Evolutionary conservation across 371 early-diverging fungal genomes (phyloP), one percentile per base, ranked within the genome.

Genomic region (Actinomortierella wolfii): DNA sequence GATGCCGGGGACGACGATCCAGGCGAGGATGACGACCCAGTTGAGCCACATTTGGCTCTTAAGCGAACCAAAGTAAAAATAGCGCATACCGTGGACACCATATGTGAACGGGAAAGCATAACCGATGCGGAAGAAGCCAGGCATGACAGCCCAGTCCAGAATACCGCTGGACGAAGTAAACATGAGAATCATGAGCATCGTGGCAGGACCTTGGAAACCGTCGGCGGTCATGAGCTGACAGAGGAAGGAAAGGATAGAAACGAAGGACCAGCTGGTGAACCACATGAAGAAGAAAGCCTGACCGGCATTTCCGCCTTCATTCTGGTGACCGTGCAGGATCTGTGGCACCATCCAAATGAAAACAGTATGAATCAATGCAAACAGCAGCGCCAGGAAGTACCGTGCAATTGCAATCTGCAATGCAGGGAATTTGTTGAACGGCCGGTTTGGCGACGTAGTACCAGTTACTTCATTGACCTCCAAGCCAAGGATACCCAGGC

Each of bases 261-360:
- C 57, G 52, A 76, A 67, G 17, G 70, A 61, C 17, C 58, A 40
- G 48, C 76, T 67, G 2, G 57, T 54, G 64, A 69, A 62, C 67
- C 69, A 76, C 26, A 76, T 56, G 50, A 69, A 76, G 13, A 58
- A 61, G 40, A 76, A 66, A 14, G 70, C 76, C n/a, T 61, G 53
- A 5, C 67, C 76, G 7, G 56, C 70, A 44, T 65, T 67, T 47
- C 25, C 64, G 29, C 68, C 49, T 2, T 66, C 67, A 0, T 63
- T 66, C 29, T 76, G 76, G 25, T 65, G 62, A 13, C 53, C 57
- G 44, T 56, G 39, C 52, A 76, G 26, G 29, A 69, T 61, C 39
- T 64, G 76, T 2, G 76, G 76, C 17, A 65, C 76, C 68, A 68
- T 68, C 76, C 76, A 75, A 56, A 75, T 64, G 34, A 62, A 49